phyloP scores from a whole-genome alignment of 352 stramenopile genomes.

The Pseudoperonospora humuli region DNA sequence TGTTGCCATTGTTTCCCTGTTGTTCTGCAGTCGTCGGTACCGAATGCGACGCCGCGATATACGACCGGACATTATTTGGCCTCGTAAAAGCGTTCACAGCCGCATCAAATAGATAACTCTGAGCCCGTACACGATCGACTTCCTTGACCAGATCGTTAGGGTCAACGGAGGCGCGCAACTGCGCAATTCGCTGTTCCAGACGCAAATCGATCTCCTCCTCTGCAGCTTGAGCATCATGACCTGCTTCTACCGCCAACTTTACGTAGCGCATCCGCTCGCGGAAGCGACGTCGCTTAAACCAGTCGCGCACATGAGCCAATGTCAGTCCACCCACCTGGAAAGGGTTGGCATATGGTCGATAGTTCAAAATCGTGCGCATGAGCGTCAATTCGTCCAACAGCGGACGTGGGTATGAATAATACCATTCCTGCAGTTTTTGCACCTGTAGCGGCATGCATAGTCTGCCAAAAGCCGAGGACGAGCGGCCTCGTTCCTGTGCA shows the following conservation, averaged over 20 bases:
- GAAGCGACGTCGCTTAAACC: constrained; percentile 78
- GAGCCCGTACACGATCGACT: constrained; percentile 55
- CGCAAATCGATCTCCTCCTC: constrained; percentile 73
- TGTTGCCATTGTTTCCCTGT: constrained; percentile 4
- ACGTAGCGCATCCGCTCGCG: constrained; percentile 74
- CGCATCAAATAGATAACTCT: constrained; percentile 62
- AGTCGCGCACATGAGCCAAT: constrained; percentile 69
- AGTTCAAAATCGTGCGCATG: constrained; percentile 81
- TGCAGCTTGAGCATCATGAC: constrained; percentile 43
- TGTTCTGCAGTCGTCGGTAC: constrained; percentile 43
- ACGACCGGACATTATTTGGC: constrained; percentile 48
- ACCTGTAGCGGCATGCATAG: constrained; percentile 61
- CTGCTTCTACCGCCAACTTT: constrained; percentile 61
- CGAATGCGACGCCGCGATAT: constrained; percentile 43
- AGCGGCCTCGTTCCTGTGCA: constrained; percentile 55
- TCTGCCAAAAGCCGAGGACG: constrained; percentile 39
- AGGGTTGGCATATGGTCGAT: constrained; percentile 64
- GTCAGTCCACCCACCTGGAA: constrained; percentile 53
- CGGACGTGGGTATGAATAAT: constrained; percentile 70
- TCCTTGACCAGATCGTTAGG: constrained; percentile 78
- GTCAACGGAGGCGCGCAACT: constrained; percentile 53
- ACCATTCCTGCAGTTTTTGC: constrained; percentile 81
- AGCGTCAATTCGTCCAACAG: constrained; percentile 73
- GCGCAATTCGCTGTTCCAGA: constrained; percentile 73
- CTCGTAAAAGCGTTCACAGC: constrained; percentile 55